phyloP scores from a whole-genome alignment of 2,329 filamentous ascomycete species.

The Epichloe gansuensis region DNA sequence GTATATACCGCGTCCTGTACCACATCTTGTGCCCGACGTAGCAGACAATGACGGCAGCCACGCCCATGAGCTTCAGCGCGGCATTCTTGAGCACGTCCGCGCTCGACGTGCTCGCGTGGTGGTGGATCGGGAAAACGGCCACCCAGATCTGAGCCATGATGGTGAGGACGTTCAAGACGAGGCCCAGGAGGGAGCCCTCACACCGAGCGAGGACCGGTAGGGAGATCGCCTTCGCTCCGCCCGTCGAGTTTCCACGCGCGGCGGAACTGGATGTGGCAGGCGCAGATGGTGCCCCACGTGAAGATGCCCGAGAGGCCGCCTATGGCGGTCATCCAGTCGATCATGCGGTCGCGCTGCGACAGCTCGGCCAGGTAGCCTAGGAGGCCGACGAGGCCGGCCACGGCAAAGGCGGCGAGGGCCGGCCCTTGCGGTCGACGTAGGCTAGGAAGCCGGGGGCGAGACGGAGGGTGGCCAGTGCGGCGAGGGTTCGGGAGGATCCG shows the following conservation, averaged over 20 bases:
- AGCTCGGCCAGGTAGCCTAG: conserved; percentile 58
- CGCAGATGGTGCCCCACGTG: conserved; percentile 65
- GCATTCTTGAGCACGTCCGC: neutral
- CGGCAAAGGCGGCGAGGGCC: conserved; percentile 57
- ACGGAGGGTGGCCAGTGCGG: conserved; percentile 68
- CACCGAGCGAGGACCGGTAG: conserved; percentile 1
- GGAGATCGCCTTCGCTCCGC: neutral
- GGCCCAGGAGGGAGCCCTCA: conserved; percentile 1
- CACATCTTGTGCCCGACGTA: neutral
- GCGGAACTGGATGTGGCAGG: conserved; percentile 74
- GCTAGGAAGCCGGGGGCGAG: conserved; percentile 31
- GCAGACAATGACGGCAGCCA: neutral
- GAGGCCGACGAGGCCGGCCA: conserved; percentile 53
- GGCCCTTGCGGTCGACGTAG: conserved; percentile 67
- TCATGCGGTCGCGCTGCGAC: conserved; percentile 44
- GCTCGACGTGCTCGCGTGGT: neutral
- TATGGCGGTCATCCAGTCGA: conserved; percentile 67
- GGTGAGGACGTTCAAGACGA: neutral
- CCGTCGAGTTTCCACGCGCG: neutral
- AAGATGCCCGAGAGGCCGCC: conserved; percentile 60
- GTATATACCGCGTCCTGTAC: conserved; percentile 1
- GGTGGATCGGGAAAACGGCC: neutral
- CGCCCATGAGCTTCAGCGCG: neutral
- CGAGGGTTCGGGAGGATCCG: conserved; percentile 74
- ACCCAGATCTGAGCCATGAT: conserved; percentile 2